phyloP scores from a whole-genome alignment of 2,329 filamentous ascomycete genomes.

The Phoma sp. region DNA sequence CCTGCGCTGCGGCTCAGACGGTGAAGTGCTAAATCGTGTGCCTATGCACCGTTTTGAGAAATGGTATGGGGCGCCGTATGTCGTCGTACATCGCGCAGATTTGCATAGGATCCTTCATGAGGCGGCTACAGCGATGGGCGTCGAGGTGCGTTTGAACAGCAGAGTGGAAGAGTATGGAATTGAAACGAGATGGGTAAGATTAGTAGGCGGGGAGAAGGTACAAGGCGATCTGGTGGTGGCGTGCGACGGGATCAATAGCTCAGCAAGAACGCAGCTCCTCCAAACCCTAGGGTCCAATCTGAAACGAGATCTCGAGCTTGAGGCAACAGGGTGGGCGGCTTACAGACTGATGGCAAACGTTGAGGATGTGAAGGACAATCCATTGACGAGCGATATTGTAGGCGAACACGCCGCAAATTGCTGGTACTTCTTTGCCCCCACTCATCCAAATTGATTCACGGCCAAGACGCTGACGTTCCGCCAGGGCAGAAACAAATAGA shows the following conservation, averaged over 20 bases:
- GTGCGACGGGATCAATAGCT: slow-evolving; percentile 23
- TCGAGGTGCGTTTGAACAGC: slow-evolving; percentile 19
- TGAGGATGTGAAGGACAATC: slow-evolving; percentile 12
- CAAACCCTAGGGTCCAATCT: not conserved
- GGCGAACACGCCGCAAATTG: slow-evolving; percentile 20
- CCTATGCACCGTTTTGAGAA: slow-evolving; percentile 17
- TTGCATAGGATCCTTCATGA: slow-evolving; percentile 23
- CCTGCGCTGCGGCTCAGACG: slow-evolving; percentile 41
- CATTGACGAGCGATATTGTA: slow-evolving; percentile 16
- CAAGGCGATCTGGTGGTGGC: slow-evolving; percentile 20
- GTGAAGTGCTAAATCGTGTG: slow-evolving; percentile 12
- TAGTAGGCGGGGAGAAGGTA: slow-evolving; percentile 14
- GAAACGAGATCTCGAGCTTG: slow-evolving; percentile 3
- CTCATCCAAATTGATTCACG: not conserved
- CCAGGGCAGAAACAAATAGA: slow-evolving; percentile 14
- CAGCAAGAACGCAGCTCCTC: slow-evolving; percentile 18
- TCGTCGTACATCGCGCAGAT: slow-evolving; percentile 25
- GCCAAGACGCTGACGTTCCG: not conserved
- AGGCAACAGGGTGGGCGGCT: slow-evolving; percentile 23
- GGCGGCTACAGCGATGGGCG: slow-evolving; percentile 18
- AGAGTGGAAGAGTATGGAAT: slow-evolving; percentile 22
- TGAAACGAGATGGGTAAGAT: slow-evolving; percentile 19
- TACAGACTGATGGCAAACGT: slow-evolving; percentile 23
- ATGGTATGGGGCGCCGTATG: slow-evolving; percentile 22
- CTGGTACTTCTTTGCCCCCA: slow-evolving; percentile 3